Conservation (phyloP, 202 grass and related monocot genomes). For the Schoenoplectus tabernaemontani region DNA sequence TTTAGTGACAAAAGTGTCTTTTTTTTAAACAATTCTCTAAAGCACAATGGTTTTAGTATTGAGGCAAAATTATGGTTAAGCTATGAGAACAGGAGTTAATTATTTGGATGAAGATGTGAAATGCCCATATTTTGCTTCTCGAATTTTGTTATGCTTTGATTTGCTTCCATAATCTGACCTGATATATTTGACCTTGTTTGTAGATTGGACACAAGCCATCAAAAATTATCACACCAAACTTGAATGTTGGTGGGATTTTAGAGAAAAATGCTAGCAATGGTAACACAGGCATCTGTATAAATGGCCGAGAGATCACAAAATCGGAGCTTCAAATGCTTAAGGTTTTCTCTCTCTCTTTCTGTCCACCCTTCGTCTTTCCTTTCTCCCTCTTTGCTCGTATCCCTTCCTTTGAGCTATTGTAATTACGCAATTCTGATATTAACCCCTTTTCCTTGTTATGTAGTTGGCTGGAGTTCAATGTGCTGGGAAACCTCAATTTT, state of each 20-base stretch:
- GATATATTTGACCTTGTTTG: constrained; percentile 2
- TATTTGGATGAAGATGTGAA: not conserved
- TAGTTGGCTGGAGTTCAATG: constrained; percentile 91
- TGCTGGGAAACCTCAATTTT: constrained; percentile 98
- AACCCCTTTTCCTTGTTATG: constrained; percentile 23
- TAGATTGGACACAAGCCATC: constrained; percentile 92
- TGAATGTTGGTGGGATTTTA: constrained; percentile 68
- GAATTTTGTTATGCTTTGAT: not conserved
- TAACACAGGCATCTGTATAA: constrained; percentile 78
- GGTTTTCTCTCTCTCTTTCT: constrained; percentile 28
- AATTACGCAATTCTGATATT: not conserved
- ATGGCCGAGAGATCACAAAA: constrained; percentile 96
- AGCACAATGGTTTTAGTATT: not conserved
- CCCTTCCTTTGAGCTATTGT: not conserved
- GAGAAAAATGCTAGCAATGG: constrained; percentile 75
- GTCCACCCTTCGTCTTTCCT: not conserved
- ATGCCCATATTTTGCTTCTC: not conserved
- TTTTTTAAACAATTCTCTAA: not conserved
- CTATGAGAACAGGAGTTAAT: not conserved
- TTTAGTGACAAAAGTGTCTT: not conserved
- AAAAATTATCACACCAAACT: constrained; percentile 74
- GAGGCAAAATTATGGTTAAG: not conserved
- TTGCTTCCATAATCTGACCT: not conserved
- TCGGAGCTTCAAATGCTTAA: constrained; percentile 90
- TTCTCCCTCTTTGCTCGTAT: not conserved